Conservation (phyloP, 176 grass and related monocot species). For the Zoysia pacifica region DNA sequence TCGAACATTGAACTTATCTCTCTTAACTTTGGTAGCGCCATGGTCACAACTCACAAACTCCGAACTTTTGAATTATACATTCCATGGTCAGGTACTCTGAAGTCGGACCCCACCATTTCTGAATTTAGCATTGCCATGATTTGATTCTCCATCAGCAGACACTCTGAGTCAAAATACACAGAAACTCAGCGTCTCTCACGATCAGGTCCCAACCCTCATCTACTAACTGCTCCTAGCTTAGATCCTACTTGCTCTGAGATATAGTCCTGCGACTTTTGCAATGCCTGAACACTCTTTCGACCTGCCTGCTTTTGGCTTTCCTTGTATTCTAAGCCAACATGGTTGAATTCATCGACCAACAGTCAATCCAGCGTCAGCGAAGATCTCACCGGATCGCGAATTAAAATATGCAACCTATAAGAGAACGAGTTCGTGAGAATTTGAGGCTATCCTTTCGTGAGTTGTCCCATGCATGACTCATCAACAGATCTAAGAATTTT, state of each 20-base stretch:
- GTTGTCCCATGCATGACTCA: constrained; percentile 45
- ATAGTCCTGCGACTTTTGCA: constrained; percentile 3
- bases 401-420: constrained; percentile 40
- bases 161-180: neutral
- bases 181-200: constrained; percentile 19
- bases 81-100: neutral
- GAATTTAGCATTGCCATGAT: neutral
- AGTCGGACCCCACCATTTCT: neutral
- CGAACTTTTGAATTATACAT: neutral
- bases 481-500: constrained; percentile 38
- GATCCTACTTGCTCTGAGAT: constrained; percentile 15
- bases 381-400: constrained; percentile 35
- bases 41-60: neutral
- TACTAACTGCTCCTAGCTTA: constrained; percentile 22
- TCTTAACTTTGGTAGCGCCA: neutral
- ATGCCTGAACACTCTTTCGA: constrained; percentile 13
- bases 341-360: constrained; percentile 44
- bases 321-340: constrained; percentile 42
- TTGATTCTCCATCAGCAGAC: neutral
- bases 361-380: constrained; percentile 45
- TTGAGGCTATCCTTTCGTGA: constrained; percentile 17
- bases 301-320: constrained; percentile 23
- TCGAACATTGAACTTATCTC: neutral
- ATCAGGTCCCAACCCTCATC: constrained; percentile 23
- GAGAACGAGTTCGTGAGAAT: constrained; percentile 52